These are phyloP conservation scores for Solanum tarapatanum DNA, from an alignment of 257 asterid genomes.

Conservation along the genomic window DNA sequence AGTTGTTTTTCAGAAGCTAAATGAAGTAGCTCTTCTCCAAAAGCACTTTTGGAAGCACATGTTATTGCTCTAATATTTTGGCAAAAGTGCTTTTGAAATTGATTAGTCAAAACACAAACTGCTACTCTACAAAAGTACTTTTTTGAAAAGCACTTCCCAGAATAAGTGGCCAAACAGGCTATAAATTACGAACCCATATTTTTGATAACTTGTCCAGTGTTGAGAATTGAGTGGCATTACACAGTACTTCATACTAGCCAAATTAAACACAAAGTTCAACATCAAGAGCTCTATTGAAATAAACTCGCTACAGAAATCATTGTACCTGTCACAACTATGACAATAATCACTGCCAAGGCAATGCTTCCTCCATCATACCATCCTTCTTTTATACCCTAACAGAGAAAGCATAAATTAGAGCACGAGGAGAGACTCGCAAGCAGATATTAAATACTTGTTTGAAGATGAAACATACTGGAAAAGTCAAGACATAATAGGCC, in stretches of 20 bases:
- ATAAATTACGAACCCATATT: neutral
- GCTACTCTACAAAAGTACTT: neutral
- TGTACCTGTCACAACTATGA: slow-evolving; percentile 73
- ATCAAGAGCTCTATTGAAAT: neutral
- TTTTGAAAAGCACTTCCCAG: neutral
- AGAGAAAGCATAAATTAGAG: neutral
- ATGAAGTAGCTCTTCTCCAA: neutral
- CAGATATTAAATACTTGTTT: neutral
- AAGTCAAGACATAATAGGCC: neutral
- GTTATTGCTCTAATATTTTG: neutral
- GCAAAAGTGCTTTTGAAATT: neutral
- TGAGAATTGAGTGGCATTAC: neutral
- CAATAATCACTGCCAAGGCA: slow-evolving; percentile 78
- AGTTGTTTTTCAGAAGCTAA: neutral
- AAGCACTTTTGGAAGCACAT: neutral
- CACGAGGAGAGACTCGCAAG: neutral
- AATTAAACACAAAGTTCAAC: neutral
- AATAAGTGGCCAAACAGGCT: neutral
- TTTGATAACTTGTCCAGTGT: neutral
- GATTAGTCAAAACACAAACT: neutral
- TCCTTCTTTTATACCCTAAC: slow-evolving; percentile 90
- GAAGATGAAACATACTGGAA: neutral
- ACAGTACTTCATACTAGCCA: neutral
- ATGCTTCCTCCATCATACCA: slow-evolving; percentile 99
- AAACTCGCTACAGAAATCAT: neutral